Conservation (phyloP, 164 flowering plant genomes). For the Vitis amurensis region DNA sequence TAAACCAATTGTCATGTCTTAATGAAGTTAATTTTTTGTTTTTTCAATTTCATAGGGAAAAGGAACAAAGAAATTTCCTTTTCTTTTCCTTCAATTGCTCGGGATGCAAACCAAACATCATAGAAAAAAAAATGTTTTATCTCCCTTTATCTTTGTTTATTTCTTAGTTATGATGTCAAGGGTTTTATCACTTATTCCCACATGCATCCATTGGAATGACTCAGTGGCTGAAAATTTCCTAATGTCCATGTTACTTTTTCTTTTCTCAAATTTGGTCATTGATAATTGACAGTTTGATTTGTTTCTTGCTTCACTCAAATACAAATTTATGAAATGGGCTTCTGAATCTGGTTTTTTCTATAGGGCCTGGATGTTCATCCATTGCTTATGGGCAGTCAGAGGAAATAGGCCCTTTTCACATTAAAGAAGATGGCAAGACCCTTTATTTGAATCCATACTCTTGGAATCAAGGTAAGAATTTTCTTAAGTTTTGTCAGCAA, state of each 20-base stretch:
- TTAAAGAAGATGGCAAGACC: constrained; percentile 73
- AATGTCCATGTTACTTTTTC: background rate
- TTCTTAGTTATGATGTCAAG: too few species aligned
- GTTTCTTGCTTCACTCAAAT: background rate
- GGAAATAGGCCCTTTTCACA: constrained; percentile 95
- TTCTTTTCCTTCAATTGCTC: too few species aligned
- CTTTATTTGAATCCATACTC: constrained; percentile 82
- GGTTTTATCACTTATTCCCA: too few species aligned
- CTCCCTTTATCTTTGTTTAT: too few species aligned
- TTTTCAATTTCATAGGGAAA: too few species aligned
- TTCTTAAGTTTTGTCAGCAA: background rate
- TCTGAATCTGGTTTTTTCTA: constrained; percentile 10
- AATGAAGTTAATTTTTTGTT: too few species aligned
- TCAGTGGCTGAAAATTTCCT: too few species aligned
- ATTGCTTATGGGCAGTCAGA: constrained; percentile 88
- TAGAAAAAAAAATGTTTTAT: too few species aligned
- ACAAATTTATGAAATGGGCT: background rate
- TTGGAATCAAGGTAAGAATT: constrained; percentile 77
- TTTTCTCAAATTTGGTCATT: background rate
- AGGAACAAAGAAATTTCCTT: too few species aligned
- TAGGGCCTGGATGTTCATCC: constrained; percentile 98
- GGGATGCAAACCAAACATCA: too few species aligned
- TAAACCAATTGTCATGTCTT: too few species aligned
- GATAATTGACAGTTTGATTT: background rate
- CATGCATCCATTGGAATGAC: too few species aligned